These are phyloP conservation scores for Leccinum holopus DNA, from an alignment of 1,284 basidiomycete genomes.

Conservation along the genomic window DNA sequence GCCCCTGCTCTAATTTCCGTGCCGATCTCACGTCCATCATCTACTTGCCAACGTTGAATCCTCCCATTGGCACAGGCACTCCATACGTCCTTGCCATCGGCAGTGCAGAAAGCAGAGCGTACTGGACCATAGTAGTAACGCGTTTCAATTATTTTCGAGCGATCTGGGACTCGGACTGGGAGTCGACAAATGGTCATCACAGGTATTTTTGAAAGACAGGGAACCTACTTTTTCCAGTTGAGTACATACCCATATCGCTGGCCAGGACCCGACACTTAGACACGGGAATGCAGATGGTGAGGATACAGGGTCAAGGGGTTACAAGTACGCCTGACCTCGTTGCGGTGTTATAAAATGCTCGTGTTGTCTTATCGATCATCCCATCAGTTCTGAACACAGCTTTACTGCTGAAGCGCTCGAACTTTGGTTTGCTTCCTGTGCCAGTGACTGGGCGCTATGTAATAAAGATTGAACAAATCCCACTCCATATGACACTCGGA, in stretches of 20 bases:
- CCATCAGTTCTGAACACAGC: not conserved
- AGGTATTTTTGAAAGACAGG: not conserved
- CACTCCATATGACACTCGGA: too few species aligned
- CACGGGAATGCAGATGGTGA: too few species aligned
- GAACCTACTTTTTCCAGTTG: not conserved
- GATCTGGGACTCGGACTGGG: too few species aligned
- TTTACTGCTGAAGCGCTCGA: not conserved
- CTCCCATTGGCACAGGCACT: not conserved
- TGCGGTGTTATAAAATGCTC: not conserved
- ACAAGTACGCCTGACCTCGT: not conserved
- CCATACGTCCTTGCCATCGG: not conserved
- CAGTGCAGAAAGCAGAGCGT: not conserved
- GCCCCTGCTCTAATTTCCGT: not conserved
- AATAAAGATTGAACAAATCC: too few species aligned
- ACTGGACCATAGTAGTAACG: not conserved
- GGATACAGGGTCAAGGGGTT: not conserved
- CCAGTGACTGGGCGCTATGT: too few species aligned
- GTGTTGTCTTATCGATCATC: not conserved
- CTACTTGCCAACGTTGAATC: conserved; percentile 7
- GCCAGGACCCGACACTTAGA: too few species aligned
- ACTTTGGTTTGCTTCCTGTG: too few species aligned
- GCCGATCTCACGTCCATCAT: conserved; percentile 1
- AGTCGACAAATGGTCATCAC: not conserved
- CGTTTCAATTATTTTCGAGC: not conserved
- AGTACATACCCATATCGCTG: not conserved